Percentiles rank a stretch among this genome's conserved stretches.
phyloP scores from a whole-genome alignment of 2,329 filamentous ascomycete genomes.

The Tympanopsis confertula region DNA sequence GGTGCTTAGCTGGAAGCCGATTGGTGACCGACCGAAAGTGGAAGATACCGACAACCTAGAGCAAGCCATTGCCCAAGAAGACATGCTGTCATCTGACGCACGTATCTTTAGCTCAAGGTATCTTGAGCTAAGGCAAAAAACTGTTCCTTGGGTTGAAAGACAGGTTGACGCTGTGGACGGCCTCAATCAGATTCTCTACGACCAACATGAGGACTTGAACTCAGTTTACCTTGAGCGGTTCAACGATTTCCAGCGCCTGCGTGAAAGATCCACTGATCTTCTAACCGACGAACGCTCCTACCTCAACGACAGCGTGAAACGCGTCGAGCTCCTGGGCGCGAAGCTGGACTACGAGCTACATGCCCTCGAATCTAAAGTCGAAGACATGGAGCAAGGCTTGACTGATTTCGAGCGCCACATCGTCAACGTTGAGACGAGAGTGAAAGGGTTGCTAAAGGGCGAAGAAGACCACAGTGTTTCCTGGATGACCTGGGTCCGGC shows the following conservation, averaged over 20 bases:
- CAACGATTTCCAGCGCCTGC: neutral
- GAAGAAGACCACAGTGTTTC: slow-evolving; percentile 1
- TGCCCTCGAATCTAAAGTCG: neutral
- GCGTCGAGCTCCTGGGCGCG: neutral
- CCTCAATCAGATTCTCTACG: neutral
- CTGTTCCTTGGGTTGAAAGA: slow-evolving; percentile 1
- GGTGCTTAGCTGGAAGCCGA: neutral
- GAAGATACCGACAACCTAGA: neutral
- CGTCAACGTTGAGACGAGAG: neutral
- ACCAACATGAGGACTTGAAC: neutral
- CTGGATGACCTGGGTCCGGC: neutral
- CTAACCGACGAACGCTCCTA: neutral
- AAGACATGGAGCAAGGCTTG: neutral
- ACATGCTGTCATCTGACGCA: neutral
- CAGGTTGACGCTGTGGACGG: neutral
- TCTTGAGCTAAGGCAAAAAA: neutral
- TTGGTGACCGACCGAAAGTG: neutral
- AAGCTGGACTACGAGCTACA: neutral
- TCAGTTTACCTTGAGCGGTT: neutral
- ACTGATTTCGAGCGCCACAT: neutral
- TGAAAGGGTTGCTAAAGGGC: neutral
- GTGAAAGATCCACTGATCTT: neutral
- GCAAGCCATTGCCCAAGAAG: neutral
- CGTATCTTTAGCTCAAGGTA: neutral
- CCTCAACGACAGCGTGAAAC: neutral